Evolutionary conservation across 2,329 filamentous ascomycete genomes (phyloP).

Genomic region (Talaromyces marneffei): DNA sequence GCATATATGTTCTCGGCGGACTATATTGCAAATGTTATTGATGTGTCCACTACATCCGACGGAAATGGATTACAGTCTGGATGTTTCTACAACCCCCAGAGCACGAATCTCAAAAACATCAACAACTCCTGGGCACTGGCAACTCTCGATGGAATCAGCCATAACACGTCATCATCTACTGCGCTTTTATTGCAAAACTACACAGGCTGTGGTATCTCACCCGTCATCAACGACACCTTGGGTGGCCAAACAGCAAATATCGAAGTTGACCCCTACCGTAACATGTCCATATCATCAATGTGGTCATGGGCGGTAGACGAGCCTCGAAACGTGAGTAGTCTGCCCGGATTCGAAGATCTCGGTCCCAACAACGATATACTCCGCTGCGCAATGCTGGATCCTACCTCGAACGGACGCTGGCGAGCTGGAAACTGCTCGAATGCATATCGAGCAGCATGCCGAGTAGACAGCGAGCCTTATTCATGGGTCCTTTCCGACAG

Average conservation of each 20-base stretch:
- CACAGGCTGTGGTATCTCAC: conserved; percentile 56
- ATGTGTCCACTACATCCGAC: conserved; percentile 30
- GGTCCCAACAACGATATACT: conserved; percentile 30
- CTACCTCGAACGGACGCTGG: conserved; percentile 51
- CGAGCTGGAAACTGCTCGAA: conserved; percentile 51
- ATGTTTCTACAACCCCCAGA: conserved; percentile 49
- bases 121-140: conserved; percentile 52
- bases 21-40: conserved; percentile 38
- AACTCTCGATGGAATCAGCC: conserved; percentile 23
- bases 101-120: conserved; percentile 35
- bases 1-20: conserved; percentile 47
- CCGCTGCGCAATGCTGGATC: conserved; percentile 54
- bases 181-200: conserved; percentile 34
- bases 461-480: conserved; percentile 49
- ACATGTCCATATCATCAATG: conserved; percentile 46
- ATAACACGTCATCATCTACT: conserved; percentile 24
- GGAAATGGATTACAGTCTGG: conserved; percentile 44
- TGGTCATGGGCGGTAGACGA: conserved; percentile 58
- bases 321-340: conserved; percentile 44
- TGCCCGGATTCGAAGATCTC: conserved; percentile 21
- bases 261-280: conserved; percentile 44
- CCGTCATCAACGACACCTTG: conserved; percentile 53
- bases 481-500: conserved; percentile 50
- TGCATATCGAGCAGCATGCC: conserved; percentile 52
- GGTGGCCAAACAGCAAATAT: conserved; percentile 46